Evolutionary conservation across 768 basidiomycete species (phyloP).

Genomic region (Suillus subaureus): DNA sequence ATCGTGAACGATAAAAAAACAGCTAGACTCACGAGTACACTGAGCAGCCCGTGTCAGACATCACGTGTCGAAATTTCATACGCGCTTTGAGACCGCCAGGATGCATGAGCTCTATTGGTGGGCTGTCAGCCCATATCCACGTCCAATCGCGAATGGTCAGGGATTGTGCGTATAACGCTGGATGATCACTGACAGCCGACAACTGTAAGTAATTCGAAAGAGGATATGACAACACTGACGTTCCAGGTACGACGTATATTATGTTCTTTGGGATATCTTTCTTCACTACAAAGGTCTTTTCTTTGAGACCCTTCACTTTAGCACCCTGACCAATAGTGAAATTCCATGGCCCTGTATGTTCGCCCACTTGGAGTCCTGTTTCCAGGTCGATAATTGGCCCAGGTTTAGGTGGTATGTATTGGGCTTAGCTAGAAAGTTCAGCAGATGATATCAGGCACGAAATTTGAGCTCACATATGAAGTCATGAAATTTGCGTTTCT

Average conservation of each 20-base stretch:
- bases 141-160: constrained; percentile 52
- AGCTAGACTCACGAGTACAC: constrained; percentile 46
- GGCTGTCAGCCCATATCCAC: constrained; percentile 77
- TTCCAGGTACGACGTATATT: constrained; percentile 76
- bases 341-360: constrained; percentile 79
- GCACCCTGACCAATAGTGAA: constrained; percentile 88
- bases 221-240: constrained; percentile 43
- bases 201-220: neutral
- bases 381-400: constrained; percentile 67
- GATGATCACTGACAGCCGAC: constrained; percentile 52
- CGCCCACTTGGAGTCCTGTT: constrained; percentile 54
- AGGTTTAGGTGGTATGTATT: constrained; percentile 71
- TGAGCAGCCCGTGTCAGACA: constrained; percentile 54
- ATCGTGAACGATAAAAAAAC: neutral
- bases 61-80: constrained; percentile 73
- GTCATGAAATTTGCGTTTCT: constrained; percentile 67
- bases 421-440: constrained; percentile 46
- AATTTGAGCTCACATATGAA: constrained; percentile 61
- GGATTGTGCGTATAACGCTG: constrained; percentile 47
- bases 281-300: constrained; percentile 69
- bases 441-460: neutral
- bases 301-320: constrained; percentile 58
- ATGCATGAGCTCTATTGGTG: constrained; percentile 47
- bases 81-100: constrained; percentile 48
- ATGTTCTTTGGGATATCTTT: constrained; percentile 68